A percentile compares a stretch with the other conserved stretches of the same genome.
Evolutionary conservation across 1,139 yeast species (phyloP).

Genomic region (Suhomyces ambrosiae): DNA sequence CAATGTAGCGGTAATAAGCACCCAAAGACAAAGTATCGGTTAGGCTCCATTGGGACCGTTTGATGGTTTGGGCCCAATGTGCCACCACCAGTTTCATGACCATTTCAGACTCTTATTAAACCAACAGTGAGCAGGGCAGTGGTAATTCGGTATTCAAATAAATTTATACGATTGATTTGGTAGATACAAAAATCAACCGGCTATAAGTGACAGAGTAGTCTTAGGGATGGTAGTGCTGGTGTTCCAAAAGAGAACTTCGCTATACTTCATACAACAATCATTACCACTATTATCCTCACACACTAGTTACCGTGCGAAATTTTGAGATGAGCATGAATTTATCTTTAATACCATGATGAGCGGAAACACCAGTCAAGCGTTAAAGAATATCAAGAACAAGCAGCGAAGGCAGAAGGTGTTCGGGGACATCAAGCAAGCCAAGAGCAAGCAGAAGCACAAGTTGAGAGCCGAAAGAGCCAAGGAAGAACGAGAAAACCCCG

Average conservation of each 20-base stretch:
- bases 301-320: too few relatives aligned
- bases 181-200: too few relatives aligned
- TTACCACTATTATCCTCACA: too few relatives aligned
- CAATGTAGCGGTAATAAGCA: constrained; percentile 18
- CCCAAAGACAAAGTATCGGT: constrained; percentile 25
- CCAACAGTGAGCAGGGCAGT: too few relatives aligned
- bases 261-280: too few relatives aligned
- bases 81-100: background rate
- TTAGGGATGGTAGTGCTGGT: too few relatives aligned
- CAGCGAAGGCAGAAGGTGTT: constrained; percentile 77
- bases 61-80: constrained; percentile 23
- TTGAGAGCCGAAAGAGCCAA: constrained; percentile 76
- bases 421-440: constrained; percentile 72
- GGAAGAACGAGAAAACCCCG: constrained; percentile 82
- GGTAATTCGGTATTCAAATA: too few relatives aligned
- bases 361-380: constrained; percentile 32
- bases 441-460: constrained; percentile 76
- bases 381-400: constrained; percentile 66
- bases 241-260: too few relatives aligned
- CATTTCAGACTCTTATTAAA: too few relatives aligned
- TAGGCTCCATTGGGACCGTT: constrained; percentile 20
- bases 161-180: too few relatives aligned
- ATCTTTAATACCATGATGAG: constrained; percentile 13
- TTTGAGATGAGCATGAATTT: constrained; percentile 7
- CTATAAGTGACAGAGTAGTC: too few relatives aligned